Evolutionary conservation across 164 flowering plant species (phyloP).

Genomic region (Annona cherimola): DNA sequence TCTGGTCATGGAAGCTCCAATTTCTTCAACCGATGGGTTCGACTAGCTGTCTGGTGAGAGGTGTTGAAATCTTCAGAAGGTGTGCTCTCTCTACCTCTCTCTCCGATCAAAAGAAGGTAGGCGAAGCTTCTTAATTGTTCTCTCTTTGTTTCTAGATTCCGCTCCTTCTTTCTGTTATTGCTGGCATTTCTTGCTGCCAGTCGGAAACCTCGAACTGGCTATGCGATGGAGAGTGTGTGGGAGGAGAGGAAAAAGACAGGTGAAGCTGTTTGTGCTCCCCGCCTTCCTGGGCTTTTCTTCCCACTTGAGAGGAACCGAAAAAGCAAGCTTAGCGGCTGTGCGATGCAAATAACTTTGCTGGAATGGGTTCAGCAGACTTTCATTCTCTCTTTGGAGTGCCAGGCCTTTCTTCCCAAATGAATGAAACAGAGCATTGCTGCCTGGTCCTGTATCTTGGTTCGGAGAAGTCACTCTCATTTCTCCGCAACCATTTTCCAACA

Average conservation of each 20-base stretch:
- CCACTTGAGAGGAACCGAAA: conserved; percentile 72
- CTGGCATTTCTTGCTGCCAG: too few species aligned
- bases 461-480: conserved; percentile 1
- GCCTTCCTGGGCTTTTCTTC: conserved; percentile 80
- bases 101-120: too few species aligned
- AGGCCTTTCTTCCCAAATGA: conserved; percentile 79
- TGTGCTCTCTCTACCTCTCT: too few species aligned
- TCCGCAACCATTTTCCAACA: conserved; percentile 31
- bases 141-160: too few species aligned
- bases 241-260: not conserved
- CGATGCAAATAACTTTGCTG: not conserved
- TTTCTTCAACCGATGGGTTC: too few species aligned
- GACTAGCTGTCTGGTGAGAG: too few species aligned
- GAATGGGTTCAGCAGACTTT: conserved; percentile 34
- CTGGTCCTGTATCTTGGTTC: conserved; percentile 1
- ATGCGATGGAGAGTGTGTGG: not conserved
- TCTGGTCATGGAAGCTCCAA: too few species aligned
- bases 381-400: conserved; percentile 69
- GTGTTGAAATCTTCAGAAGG: too few species aligned
- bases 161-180: too few species aligned
- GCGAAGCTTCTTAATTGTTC: too few species aligned
- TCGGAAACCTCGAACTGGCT: conserved; percentile 2
- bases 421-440: conserved; percentile 43
- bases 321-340: conserved; percentile 42
- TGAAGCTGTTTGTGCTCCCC: conserved; percentile 6